These are phyloP conservation scores for Scopulariopsis brevicaulis DNA, from an alignment of 2,329 filamentous ascomycete species.

Conservation along the genomic window DNA sequence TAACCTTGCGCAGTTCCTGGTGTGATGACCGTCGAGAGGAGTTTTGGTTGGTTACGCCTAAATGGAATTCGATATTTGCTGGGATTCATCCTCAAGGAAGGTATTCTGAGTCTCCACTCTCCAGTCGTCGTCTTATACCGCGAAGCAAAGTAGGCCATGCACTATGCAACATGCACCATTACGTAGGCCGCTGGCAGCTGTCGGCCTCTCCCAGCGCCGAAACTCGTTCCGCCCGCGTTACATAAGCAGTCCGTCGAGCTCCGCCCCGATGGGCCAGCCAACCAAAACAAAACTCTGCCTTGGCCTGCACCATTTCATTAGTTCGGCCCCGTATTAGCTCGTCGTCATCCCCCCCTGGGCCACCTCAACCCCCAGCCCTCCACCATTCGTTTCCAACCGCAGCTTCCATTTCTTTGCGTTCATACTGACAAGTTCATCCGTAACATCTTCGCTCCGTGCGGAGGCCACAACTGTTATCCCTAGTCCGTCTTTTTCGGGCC, in stretches of 20 bases:
- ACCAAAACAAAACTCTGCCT: neutral
- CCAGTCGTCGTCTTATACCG: no score
- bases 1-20: neutral
- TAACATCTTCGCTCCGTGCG: neutral
- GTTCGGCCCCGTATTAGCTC: constrained; percentile 8
- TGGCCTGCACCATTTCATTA: constrained; percentile 5
- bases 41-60: neutral
- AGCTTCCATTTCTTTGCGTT: constrained; percentile 1
- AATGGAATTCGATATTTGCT: neutral
- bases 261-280: neutral
- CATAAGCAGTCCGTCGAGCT: neutral
- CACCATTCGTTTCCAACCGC: neutral
- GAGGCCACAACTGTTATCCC: neutral
- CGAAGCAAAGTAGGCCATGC: neutral
- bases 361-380: neutral
- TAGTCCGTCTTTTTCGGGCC: neutral
- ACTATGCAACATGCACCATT: neutral
- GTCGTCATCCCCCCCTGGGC: constrained; percentile 5
- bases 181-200: neutral
- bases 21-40: neutral
- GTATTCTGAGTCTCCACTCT: no score
- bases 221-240: neutral
- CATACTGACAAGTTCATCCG: neutral
- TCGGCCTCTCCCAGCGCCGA: neutral
- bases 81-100: no score